Evolutionary conservation across 2,329 filamentous ascomycete species (phyloP).

Genomic region (Aureobasidium sp.): DNA sequence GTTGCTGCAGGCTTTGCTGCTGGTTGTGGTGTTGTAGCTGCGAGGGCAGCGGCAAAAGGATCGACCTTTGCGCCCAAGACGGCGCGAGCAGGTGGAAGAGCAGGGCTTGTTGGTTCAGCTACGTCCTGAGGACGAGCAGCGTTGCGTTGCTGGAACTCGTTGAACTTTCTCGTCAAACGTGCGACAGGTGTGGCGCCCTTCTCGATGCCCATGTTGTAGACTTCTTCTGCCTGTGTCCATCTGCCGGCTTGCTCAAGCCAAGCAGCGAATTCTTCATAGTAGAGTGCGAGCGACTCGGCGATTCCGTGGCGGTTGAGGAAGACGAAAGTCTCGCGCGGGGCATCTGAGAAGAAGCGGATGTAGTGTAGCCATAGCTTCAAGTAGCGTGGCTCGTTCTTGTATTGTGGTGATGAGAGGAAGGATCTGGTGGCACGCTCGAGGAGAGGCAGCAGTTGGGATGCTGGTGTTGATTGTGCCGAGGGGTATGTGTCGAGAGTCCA

Average conservation of each 20-base stretch:
- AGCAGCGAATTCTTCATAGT: conserved; percentile 92
- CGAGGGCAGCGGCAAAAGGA: conserved; percentile 57
- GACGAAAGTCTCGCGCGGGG: conserved; percentile 86
- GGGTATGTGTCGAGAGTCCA: conserved; percentile 96
- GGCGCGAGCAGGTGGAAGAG: conserved; percentile 71
- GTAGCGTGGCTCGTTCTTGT: conserved; percentile 93
- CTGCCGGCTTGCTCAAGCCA: conserved; percentile 81
- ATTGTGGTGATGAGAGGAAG: conserved; percentile 76
- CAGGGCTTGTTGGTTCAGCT: conserved; percentile 71
- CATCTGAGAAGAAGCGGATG: conserved; percentile 83
- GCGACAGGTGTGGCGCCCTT: conserved; percentile 75
- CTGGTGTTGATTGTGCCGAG: conserved; percentile 79
- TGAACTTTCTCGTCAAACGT: conserved; percentile 78
- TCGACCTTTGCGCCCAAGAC: conserved; percentile 80
- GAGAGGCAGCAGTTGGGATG: conserved; percentile 81
- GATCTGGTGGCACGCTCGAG: conserved; percentile 89
- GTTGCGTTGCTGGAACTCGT: conserved; percentile 77
- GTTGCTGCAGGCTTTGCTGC: conserved; percentile 37
- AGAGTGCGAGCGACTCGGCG: conserved; percentile 78
- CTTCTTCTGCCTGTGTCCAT: conserved; percentile 88
- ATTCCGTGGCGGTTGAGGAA: conserved; percentile 84
- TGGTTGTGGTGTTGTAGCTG: conserved; percentile 58
- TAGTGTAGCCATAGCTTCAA: conserved; percentile 91
- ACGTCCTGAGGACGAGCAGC: conserved; percentile 56
- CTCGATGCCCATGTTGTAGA: conserved; percentile 84